phyloP scores from a whole-genome alignment of 352 stramenopile species.

The Phytophthora quininea region DNA sequence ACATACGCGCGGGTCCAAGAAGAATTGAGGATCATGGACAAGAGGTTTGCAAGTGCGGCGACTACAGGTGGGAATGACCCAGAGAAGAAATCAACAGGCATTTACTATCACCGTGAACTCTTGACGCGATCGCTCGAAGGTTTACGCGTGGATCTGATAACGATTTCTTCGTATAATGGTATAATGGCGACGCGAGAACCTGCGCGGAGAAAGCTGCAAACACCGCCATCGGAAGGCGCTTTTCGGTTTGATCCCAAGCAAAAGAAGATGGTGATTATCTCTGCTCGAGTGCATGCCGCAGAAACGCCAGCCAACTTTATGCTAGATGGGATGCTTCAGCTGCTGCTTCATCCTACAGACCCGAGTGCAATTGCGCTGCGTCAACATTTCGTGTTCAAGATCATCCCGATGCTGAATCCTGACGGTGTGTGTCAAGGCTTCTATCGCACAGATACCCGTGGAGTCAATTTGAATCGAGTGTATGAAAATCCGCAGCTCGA shows the following conservation, averaged over 20 bases:
- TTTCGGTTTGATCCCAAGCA: constrained; percentile 32
- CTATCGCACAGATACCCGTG: constrained; percentile 86
- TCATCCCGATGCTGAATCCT: constrained; percentile 93
- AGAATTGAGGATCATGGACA: constrained; percentile 48
- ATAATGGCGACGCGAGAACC: constrained; percentile 26
- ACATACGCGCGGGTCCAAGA: constrained; percentile 76
- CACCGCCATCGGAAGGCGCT: constrained; percentile 38
- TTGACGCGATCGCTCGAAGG: constrained; percentile 64
- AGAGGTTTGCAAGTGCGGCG: constrained; percentile 15
- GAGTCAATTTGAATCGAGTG: constrained; percentile 91
- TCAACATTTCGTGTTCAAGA: constrained; percentile 87
- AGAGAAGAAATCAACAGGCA: constrained; percentile 24
- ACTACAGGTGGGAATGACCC: background rate
- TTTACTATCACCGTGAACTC: constrained; percentile 87
- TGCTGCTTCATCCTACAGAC: constrained; percentile 65
- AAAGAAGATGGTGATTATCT: constrained; percentile 75
- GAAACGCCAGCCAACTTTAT: constrained; percentile 90
- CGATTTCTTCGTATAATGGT: constrained; percentile 78
- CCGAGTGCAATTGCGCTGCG: constrained; percentile 68
- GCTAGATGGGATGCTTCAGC: constrained; percentile 90
- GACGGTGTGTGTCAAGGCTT: constrained; percentile 90
- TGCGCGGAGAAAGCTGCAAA: constrained; percentile 19
- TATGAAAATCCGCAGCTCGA: constrained; percentile 65
- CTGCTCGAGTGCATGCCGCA: constrained; percentile 83
- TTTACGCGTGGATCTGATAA: constrained; percentile 81